phyloP scores from a whole-genome alignment of 176 grass and related monocot species.

The Oryza glumipatula region DNA sequence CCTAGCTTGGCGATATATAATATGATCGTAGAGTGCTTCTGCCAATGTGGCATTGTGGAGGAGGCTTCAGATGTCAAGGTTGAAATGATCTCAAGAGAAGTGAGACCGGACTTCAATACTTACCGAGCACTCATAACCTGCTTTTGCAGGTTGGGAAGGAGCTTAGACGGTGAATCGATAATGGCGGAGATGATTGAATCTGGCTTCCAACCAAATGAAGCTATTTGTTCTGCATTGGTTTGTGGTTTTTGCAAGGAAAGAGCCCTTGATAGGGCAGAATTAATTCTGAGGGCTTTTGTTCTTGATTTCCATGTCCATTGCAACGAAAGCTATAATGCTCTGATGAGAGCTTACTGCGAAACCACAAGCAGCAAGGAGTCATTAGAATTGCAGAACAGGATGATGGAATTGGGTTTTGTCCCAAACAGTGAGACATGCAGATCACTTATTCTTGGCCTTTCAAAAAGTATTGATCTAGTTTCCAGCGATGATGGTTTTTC shows the following conservation, averaged over 20 bases:
- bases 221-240: constrained; percentile 76
- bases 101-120: constrained; percentile 61
- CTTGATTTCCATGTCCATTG: constrained; percentile 64
- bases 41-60: constrained; percentile 50
- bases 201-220: constrained; percentile 39
- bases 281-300: constrained; percentile 57
- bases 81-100: constrained; percentile 61
- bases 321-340: constrained; percentile 61
- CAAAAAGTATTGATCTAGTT: constrained; percentile 47
- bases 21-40: constrained; percentile 64
- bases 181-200: constrained; percentile 65
- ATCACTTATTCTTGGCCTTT: constrained; percentile 67
- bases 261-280: constrained; percentile 64
- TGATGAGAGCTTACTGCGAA: constrained; percentile 65
- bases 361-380: constrained; percentile 49
- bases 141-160: constrained; percentile 68
- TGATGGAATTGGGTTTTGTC: constrained; percentile 73
- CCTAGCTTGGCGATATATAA: constrained; percentile 69
- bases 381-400: constrained; percentile 69
- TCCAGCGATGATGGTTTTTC: neutral
- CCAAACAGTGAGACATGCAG: constrained; percentile 73
- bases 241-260: constrained; percentile 67
- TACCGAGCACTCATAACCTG: constrained; percentile 51
- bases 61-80: constrained; percentile 69
- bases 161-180: constrained; percentile 49